These are phyloP conservation scores for Annulohypoxylon stygium DNA, from an alignment of 495 filamentous ascomycete species.

Conservation along the genomic window DNA sequence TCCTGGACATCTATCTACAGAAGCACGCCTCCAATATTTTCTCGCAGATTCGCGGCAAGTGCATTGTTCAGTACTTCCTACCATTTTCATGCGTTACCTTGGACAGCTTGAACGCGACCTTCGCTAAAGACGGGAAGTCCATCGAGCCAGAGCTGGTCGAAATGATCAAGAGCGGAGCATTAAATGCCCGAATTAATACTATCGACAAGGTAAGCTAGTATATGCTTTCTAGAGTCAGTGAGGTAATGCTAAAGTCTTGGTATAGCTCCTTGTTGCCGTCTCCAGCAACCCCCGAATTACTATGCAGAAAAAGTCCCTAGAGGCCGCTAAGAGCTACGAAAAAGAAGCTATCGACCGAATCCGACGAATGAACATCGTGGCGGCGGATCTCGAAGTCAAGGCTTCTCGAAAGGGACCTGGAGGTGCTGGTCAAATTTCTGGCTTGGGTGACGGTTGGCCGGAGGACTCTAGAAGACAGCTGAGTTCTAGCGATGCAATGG, in stretches of 20 bases:
- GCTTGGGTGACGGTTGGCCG: slow-evolving; percentile 41
- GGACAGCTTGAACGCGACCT: slow-evolving; percentile 75
- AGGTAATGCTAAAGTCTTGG: slow-evolving; percentile 17
- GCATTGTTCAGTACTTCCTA: slow-evolving; percentile 90
- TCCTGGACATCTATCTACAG: slow-evolving; percentile 89
- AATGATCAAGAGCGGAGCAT: slow-evolving; percentile 77
- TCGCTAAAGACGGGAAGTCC: slow-evolving; percentile 65
- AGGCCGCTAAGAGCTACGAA: slow-evolving; percentile 78
- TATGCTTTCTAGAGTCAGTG: neutral
- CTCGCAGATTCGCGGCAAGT: slow-evolving; percentile 81
- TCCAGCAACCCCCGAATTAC: slow-evolving; percentile 71
- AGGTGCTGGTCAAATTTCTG: slow-evolving; percentile 26
- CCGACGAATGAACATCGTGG: slow-evolving; percentile 77
- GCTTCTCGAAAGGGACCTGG: slow-evolving; percentile 42
- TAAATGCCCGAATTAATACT: slow-evolving; percentile 88
- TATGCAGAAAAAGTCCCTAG: slow-evolving; percentile 75
- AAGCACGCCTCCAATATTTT: slow-evolving; percentile 78
- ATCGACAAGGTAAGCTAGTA: slow-evolving; percentile 72
- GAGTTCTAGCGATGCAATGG: slow-evolving; percentile 12
- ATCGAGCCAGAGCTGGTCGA: slow-evolving; percentile 81
- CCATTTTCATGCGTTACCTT: slow-evolving; percentile 83
- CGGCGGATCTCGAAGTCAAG: slow-evolving; percentile 81
- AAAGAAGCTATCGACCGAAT: slow-evolving; percentile 79
- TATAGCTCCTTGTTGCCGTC: slow-evolving; percentile 76
- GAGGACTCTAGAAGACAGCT: slow-evolving; percentile 28